Conservation (phyloP, 176 grass and related monocot species). For the Zoysia japonica region DNA sequence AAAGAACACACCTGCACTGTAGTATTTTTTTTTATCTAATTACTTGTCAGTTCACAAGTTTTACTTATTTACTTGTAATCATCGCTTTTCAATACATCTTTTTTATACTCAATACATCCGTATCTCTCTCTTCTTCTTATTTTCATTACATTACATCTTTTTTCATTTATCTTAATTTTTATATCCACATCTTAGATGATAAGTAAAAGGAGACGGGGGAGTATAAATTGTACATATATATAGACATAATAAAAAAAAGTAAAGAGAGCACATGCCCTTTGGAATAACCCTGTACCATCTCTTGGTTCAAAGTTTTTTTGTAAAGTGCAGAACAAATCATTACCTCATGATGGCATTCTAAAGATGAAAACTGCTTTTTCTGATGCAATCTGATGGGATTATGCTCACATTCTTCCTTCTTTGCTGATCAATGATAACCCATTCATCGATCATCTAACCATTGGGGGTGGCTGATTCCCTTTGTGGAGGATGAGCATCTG, state of each 20-base stretch:
- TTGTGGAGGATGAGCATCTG: slow-evolving; percentile 34
- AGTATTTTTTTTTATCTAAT: too few species aligned
- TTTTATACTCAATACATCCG: too few species aligned
- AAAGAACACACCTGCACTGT: too few species aligned
- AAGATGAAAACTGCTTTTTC: slow-evolving; percentile 43
- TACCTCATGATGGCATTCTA: slow-evolving; percentile 38
- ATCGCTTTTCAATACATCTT: too few species aligned
- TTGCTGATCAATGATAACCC: slow-evolving; percentile 49
- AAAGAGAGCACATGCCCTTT: slow-evolving; percentile 38
- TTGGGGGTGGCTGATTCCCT: slow-evolving; percentile 47
- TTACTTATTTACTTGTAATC: too few species aligned
- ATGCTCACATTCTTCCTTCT: slow-evolving; percentile 35
- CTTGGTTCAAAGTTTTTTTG: slow-evolving; percentile 19
- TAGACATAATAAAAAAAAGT: slow-evolving; percentile 25
- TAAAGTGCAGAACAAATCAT: slow-evolving; percentile 43
- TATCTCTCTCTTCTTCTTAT: too few species aligned
- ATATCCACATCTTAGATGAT: too few species aligned
- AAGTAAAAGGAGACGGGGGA: too few species aligned
- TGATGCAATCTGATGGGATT: slow-evolving; percentile 46
- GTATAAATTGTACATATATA: slow-evolving; percentile 33
- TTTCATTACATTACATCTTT: too few species aligned
- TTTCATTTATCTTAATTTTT: too few species aligned
- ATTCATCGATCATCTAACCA: slow-evolving; percentile 49
- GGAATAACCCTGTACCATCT: slow-evolving; percentile 39
- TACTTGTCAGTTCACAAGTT: too few species aligned